These are phyloP conservation scores for Aspergillus thermomutatus DNA, from an alignment of 2,329 filamentous ascomycete genomes.

Conservation along the genomic window DNA sequence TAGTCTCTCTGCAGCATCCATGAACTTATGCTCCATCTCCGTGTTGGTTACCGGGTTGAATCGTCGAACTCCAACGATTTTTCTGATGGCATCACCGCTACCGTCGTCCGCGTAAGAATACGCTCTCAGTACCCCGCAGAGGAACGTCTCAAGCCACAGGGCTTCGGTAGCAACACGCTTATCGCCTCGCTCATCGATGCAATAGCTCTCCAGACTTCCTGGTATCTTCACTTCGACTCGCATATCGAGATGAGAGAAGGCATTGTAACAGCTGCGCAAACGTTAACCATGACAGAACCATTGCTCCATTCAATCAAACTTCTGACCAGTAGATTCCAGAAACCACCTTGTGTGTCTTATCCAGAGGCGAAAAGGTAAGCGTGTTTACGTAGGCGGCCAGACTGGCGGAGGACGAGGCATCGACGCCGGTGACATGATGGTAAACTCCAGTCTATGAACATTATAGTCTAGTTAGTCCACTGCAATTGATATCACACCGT, in stretches of 20 bases:
- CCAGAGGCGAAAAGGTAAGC: constrained; percentile 82
- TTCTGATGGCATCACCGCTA: constrained; percentile 88
- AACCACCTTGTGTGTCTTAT: constrained; percentile 83
- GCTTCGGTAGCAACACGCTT: constrained; percentile 91
- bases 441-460: constrained; percentile 75
- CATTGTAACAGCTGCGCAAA: constrained; percentile 83
- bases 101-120: constrained; percentile 97
- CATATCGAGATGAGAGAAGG: constrained; percentile 97
- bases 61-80: constrained; percentile 92
- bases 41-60: constrained; percentile 98
- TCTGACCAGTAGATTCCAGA: constrained; percentile 89
- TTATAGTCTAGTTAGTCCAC: constrained; percentile 4
- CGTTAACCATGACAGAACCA: constrained; percentile 10
- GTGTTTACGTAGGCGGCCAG: constrained; percentile 98
- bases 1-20: constrained; percentile 87
- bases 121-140: constrained; percentile 88
- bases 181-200: constrained; percentile 93
- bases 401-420: constrained; percentile 95
- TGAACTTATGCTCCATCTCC: constrained; percentile 94
- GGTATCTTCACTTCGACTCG: constrained; percentile 97
- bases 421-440: constrained; percentile 95
- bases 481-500: neutral
- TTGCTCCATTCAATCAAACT: neutral
- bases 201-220: constrained; percentile 94
- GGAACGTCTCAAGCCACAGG: constrained; percentile 94